Conservation (phyloP, 2,329 filamentous ascomycete species). For the Trichoderma lentiforme region DNA sequence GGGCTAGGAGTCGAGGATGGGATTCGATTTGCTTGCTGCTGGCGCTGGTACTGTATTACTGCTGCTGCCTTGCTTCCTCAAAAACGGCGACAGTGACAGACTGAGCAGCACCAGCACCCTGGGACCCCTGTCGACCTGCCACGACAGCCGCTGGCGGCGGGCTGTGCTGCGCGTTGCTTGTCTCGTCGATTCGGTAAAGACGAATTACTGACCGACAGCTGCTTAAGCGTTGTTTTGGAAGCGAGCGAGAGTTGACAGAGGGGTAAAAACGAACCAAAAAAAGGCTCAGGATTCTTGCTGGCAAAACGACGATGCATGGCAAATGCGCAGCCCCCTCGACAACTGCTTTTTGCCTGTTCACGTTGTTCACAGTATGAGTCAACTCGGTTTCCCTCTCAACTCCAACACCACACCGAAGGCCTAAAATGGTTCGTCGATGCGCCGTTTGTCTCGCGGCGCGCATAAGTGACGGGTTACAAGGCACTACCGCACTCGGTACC, state of each 20-base stretch:
- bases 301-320: not conserved
- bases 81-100: not conserved
- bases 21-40: not conserved
- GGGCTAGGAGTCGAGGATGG: not conserved
- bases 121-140: not conserved
- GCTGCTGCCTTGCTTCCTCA: not conserved
- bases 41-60: not conserved
- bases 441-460: not conserved
- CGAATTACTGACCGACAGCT: not conserved
- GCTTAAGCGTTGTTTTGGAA: not conserved
- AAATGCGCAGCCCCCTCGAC: not conserved
- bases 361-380: not conserved
- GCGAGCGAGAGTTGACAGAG: not conserved
- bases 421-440: not conserved
- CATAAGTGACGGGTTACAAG: not conserved
- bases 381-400: not conserved
- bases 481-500: not conserved
- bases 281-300: not conserved
- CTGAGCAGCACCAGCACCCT: not conserved
- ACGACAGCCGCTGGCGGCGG: not conserved
- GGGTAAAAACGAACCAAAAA: not conserved
- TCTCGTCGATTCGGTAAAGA: not conserved
- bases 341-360: not conserved
- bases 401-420: not conserved
- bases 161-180: not conserved